A percentile compares a stretch with the other conserved stretches of the same genome.
Conservation (phyloP, 441 rosid species). For the Pelargonium myrrhifolium region DNA sequence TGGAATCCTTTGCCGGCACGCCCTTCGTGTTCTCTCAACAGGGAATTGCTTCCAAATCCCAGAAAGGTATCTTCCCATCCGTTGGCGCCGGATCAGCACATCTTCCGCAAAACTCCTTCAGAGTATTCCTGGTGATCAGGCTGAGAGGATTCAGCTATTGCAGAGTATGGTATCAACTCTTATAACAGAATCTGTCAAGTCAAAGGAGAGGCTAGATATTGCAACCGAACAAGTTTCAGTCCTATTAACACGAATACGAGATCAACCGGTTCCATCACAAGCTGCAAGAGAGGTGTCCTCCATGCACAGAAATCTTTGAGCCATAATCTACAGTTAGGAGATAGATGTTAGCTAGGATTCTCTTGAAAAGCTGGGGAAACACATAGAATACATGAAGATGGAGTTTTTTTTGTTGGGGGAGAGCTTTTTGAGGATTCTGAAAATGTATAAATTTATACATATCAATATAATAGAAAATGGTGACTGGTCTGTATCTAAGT, state of each 20-base stretch:
- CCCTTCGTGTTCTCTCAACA: conserved; percentile 84
- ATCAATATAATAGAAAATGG: too few relatives aligned
- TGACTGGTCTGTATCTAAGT: too few relatives aligned
- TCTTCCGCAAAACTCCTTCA: conserved; percentile 40
- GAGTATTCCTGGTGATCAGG: conserved; percentile 37
- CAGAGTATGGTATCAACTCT: conserved; percentile 72
- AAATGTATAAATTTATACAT: background rate
- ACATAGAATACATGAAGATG: background rate
- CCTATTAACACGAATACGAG: conserved; percentile 68
- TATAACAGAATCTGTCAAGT: conserved; percentile 67
- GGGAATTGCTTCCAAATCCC: conserved; percentile 94
- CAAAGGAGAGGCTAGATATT: conserved; percentile 75
- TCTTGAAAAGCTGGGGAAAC: conserved; percentile 8
- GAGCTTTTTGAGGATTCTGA: background rate
- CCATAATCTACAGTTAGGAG: background rate
- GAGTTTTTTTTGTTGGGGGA: too few relatives aligned
- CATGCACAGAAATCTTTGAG: conserved; percentile 31
- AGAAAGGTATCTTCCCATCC: conserved; percentile 71
- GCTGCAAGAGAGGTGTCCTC: conserved; percentile 30
- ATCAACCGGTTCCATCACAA: conserved; percentile 50
- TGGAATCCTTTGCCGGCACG: conserved; percentile 84
- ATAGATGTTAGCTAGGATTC: conserved; percentile 1
- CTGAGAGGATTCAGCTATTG: conserved; percentile 63
- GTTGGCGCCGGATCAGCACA: conserved; percentile 70
- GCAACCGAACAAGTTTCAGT: conserved; percentile 68